These are phyloP conservation scores for Daphne laureola DNA, from an alignment of 441 rosid species.

Conservation along the genomic window DNA sequence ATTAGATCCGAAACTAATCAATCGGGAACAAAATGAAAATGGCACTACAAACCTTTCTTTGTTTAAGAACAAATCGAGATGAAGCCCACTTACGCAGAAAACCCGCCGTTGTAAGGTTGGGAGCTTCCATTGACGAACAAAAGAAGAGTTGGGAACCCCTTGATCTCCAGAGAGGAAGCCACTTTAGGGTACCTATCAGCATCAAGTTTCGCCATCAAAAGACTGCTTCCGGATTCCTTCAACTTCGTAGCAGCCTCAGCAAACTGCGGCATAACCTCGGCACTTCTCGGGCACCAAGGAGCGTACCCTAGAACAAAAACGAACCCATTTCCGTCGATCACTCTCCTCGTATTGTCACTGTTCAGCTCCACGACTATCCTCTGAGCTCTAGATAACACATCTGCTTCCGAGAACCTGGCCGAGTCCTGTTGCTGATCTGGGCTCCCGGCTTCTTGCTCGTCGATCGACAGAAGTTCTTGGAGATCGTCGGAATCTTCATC, in stretches of 20 bases:
- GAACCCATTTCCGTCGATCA: slow-evolving; percentile 42
- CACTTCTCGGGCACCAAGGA: slow-evolving; percentile 88
- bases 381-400: slow-evolving; percentile 69
- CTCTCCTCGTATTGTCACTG: slow-evolving; percentile 42
- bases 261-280: slow-evolving; percentile 90
- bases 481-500: slow-evolving; percentile 39
- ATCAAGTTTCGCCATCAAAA: slow-evolving; percentile 83
- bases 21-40: background rate
- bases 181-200: slow-evolving; percentile 72
- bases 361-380: slow-evolving; percentile 75
- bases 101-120: slow-evolving; percentile 75
- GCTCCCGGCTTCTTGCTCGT: slow-evolving; percentile 40
- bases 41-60: background rate
- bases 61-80: background rate
- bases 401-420: slow-evolving; percentile 48
- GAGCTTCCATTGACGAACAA: slow-evolving; percentile 69
- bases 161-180: slow-evolving; percentile 53
- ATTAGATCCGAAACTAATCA: slow-evolving; percentile 11
- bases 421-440: slow-evolving; percentile 15
- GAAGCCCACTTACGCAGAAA: slow-evolving; percentile 40
- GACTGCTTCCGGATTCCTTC: slow-evolving; percentile 43
- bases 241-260: slow-evolving; percentile 79
- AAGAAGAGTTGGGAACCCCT: slow-evolving; percentile 77
- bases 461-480: slow-evolving; percentile 56
- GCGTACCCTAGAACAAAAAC: slow-evolving; percentile 78